phyloP scores from a whole-genome alignment of 352 stramenopile species.

The Saprolegnia diclina region DNA sequence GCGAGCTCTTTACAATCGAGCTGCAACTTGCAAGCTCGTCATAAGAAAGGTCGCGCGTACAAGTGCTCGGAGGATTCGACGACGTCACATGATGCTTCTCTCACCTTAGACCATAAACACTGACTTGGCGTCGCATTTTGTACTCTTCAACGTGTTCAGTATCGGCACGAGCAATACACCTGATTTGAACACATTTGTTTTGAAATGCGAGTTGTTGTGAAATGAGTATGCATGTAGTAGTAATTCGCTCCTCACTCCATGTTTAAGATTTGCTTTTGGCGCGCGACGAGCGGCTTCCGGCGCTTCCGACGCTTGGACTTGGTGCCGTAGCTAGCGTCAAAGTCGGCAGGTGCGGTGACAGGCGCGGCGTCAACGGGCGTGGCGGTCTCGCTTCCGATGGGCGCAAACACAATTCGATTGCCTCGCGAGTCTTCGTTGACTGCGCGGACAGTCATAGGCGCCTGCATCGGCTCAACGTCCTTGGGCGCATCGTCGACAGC shows the following conservation, averaged over 20 bases:
- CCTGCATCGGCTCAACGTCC: neutral
- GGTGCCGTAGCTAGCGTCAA: neutral
- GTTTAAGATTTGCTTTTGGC: conserved; percentile 11
- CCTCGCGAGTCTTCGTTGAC: conserved; percentile 21
- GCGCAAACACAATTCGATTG: conserved; percentile 12
- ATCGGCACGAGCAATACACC: no score
- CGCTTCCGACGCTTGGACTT: conserved; percentile 11
- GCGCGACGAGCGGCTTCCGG: neutral
- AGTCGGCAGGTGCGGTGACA: neutral
- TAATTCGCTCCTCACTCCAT: neutral
- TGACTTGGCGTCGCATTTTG: no score
- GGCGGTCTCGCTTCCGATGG: neutral
- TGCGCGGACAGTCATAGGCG: neutral
- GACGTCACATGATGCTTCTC: no score
- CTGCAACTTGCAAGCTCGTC: no score
- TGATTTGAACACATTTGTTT: no score
- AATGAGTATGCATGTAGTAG: neutral
- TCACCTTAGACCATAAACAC: no score
- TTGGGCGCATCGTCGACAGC: neutral
- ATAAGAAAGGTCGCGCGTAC: no score
- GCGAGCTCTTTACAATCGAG: no score
- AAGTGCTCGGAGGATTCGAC: no score
- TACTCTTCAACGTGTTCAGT: no score
- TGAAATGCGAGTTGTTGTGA: no score
- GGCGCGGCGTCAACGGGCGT: neutral